Conservation (phyloP, 2,329 filamentous ascomycete species). For the Monilinia laxa region DNA sequence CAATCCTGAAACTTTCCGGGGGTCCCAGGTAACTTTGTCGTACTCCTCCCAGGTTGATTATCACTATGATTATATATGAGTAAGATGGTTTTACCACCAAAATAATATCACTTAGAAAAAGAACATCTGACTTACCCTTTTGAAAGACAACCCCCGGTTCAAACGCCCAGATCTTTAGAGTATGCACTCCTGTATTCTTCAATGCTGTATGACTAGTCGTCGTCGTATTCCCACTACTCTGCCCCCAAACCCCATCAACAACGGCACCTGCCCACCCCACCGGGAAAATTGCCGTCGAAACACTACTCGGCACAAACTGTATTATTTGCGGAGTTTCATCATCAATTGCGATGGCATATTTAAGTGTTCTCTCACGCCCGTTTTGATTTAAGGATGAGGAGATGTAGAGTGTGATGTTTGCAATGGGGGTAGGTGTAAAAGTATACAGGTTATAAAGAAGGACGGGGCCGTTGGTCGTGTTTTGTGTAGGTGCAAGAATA, state of each 20-base stretch:
- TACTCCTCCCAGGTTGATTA: slow-evolving; percentile 45
- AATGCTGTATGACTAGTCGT: slow-evolving; percentile 35
- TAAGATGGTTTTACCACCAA: no score
- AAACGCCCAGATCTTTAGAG: slow-evolving; percentile 41
- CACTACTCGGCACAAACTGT: slow-evolving; percentile 35
- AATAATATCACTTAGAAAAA: neutral
- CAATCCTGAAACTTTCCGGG: slow-evolving; percentile 41
- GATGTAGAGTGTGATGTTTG: slow-evolving; percentile 50
- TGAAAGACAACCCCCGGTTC: slow-evolving; percentile 44
- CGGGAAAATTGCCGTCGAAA: slow-evolving; percentile 31
- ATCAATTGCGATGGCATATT: slow-evolving; percentile 52
- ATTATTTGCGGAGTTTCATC: slow-evolving; percentile 41
- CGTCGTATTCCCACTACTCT: slow-evolving; percentile 34
- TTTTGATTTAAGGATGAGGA: slow-evolving; percentile 52
- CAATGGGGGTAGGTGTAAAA: slow-evolving; percentile 48
- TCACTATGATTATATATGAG: slow-evolving; percentile 29
- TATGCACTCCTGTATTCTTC: slow-evolving; percentile 35
- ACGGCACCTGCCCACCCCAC: slow-evolving; percentile 34
- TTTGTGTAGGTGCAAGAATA: slow-evolving; percentile 50
- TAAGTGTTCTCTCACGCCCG: slow-evolving; percentile 49
- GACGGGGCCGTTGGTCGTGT: slow-evolving; percentile 50
- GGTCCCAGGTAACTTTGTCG: slow-evolving; percentile 45
- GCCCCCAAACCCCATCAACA: slow-evolving; percentile 35
- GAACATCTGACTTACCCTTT: slow-evolving; percentile 33
- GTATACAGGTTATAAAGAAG: slow-evolving; percentile 63